phyloP scores from a whole-genome alignment of 345 rosid species.

The Lagerstroemia speciosa region DNA sequence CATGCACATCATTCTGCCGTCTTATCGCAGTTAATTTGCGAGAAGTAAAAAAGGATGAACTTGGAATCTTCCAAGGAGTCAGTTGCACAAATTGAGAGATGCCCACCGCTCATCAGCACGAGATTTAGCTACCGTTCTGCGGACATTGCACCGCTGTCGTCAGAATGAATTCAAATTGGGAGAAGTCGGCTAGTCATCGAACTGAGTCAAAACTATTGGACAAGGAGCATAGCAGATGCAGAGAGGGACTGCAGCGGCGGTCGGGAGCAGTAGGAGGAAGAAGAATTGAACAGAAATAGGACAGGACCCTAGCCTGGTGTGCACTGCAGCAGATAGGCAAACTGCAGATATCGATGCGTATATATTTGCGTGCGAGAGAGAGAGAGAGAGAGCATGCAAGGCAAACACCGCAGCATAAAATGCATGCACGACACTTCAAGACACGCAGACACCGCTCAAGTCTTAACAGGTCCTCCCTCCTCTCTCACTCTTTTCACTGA shows the following conservation, averaged over 20 bases:
- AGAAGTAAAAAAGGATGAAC: neutral
- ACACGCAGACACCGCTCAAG: slow-evolving; percentile 39
- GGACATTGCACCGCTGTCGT: neutral
- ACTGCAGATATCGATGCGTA: neutral
- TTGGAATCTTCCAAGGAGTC: too few relatives aligned
- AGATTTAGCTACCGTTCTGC: neutral
- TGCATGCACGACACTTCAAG: slow-evolving; percentile 79
- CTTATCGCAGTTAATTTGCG: neutral
- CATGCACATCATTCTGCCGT: neutral
- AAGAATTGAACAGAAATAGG: neutral
- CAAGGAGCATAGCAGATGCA: neutral
- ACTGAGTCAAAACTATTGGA: neutral
- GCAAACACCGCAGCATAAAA: slow-evolving; percentile 44
- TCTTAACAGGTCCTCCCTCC: slow-evolving; percentile 4
- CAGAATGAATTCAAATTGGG: neutral
- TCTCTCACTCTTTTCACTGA: neutral
- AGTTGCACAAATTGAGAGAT: neutral
- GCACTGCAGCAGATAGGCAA: neutral
- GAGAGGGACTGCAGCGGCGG: too few relatives aligned
- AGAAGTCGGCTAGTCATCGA: neutral
- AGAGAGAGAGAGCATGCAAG: slow-evolving; percentile 21
- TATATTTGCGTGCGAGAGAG: neutral
- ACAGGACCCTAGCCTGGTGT: neutral
- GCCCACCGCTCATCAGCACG: neutral
- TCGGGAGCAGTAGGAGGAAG: neutral